Evolutionary conservation across 2,329 filamentous ascomycete species (phyloP).

Genomic region (Fonsecaea erecta): DNA sequence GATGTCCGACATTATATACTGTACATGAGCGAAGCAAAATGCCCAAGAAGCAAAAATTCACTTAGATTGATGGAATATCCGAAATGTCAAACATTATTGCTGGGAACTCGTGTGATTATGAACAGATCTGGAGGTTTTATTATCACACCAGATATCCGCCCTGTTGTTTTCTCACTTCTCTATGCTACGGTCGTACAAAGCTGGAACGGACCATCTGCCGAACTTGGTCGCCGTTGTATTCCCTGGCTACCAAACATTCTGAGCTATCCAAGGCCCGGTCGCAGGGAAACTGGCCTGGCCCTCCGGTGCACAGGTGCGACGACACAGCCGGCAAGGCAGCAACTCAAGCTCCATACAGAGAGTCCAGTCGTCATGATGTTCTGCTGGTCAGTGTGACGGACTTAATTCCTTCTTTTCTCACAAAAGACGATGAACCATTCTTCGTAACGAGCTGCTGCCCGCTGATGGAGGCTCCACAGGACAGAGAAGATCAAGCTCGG

Average conservation of each 20-base stretch:
- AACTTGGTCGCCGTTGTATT: not conserved
- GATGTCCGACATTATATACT: conserved; percentile 11
- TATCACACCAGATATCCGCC: not conserved
- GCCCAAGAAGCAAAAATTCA: conserved; percentile 8
- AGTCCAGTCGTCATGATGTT: not conserved
- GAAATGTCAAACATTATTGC: conserved; percentile 12
- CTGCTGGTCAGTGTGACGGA: not conserved
- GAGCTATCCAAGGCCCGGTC: not conserved
- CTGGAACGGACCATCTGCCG: conserved; percentile 1
- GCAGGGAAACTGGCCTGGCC: not conserved
- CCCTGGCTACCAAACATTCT: not conserved
- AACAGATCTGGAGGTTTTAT: not conserved
- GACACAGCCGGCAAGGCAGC: not conserved
- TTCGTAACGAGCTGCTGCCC: not conserved
- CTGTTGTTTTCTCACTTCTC: not conserved
- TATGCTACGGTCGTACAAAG: conserved; percentile 10
- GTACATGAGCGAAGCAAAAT: conserved; percentile 17
- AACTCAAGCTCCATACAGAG: not conserved
- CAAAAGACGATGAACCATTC: not conserved
- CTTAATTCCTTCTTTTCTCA: not conserved
- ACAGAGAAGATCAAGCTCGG: not conserved
- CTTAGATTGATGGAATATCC: conserved; percentile 15
- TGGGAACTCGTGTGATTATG: conserved; percentile 1
- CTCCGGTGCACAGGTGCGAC: conserved; percentile 13
- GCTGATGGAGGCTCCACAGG: not conserved